Percentiles rank a stretch among this genome's conserved stretches.
Conservation (phyloP, 2,329 filamentous ascomycete genomes). For the Aspergillus texensis region DNA sequence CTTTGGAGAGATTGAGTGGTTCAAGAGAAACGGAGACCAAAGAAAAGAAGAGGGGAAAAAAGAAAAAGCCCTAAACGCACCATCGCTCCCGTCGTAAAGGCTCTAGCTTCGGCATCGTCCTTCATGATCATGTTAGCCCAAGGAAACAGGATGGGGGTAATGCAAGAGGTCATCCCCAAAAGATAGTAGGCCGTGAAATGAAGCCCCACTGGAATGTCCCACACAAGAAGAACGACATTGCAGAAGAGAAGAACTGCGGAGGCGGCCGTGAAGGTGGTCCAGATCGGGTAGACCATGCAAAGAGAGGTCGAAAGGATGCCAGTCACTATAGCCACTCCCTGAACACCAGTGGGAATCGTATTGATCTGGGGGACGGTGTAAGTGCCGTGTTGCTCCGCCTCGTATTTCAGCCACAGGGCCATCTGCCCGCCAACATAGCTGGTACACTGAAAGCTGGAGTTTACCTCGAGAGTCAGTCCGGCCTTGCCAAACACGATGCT, state of each 20-base stretch:
- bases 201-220: conserved; percentile 52
- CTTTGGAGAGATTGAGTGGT: no score
- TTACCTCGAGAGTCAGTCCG: conserved; percentile 25
- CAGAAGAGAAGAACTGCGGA: conserved; percentile 47
- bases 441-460: no score
- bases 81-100: conserved; percentile 25
- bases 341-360: conserved; percentile 52
- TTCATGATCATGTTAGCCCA: conserved; percentile 49
- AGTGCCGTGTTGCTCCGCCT: conserved; percentile 26
- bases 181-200: conserved; percentile 44
- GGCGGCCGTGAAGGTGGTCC: conserved; percentile 51
- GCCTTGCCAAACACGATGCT: conserved; percentile 13
- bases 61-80: no score
- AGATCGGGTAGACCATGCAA: conserved; percentile 54
- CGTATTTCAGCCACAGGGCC: conserved; percentile 57
- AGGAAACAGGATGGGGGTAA: conserved; percentile 48
- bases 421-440: conserved; percentile 41
- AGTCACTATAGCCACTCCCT: conserved; percentile 52
- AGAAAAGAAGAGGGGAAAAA: no score
- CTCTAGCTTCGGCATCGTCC: conserved; percentile 44
- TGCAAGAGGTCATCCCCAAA: conserved; percentile 43
- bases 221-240: conserved; percentile 51
- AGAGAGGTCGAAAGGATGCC: conserved; percentile 55
- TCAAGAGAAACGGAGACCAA: no score
- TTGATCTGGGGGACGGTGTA: conserved; percentile 55